These are phyloP conservation scores for Pyrenophora graminea DNA, from an alignment of 2,329 filamentous ascomycete genomes.

Conservation along the genomic window DNA sequence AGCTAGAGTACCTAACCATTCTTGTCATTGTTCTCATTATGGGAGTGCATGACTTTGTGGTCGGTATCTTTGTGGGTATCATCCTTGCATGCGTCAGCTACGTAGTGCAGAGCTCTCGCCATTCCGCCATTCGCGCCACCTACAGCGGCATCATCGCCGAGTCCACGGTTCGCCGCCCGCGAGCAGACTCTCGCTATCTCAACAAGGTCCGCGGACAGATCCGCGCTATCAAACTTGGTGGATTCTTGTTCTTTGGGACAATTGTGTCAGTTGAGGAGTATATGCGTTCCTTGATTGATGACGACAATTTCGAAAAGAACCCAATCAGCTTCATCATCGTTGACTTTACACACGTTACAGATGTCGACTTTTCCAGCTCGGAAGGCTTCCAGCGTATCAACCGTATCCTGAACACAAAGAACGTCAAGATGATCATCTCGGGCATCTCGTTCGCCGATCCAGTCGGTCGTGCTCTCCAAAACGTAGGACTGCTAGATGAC, in stretches of 20 bases:
- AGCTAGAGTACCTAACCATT: slow-evolving; percentile 86
- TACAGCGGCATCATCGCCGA: slow-evolving; percentile 88
- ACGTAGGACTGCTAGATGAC: slow-evolving; percentile 79
- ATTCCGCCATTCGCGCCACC: slow-evolving; percentile 86
- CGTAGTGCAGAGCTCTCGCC: slow-evolving; percentile 86
- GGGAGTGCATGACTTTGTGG: slow-evolving; percentile 95
- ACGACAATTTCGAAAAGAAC: slow-evolving; percentile 74
- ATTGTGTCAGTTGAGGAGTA: slow-evolving; percentile 93
- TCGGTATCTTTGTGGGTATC: slow-evolving; percentile 90
- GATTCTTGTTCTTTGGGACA: slow-evolving; percentile 97
- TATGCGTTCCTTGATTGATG: slow-evolving; percentile 79
- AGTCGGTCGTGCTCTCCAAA: slow-evolving; percentile 76
- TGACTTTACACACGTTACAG: slow-evolving; percentile 86
- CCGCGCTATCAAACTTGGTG: slow-evolving; percentile 86
- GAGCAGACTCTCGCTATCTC: slow-evolving; percentile 84
- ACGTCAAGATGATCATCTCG: slow-evolving; percentile 80
- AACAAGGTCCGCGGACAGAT: slow-evolving; percentile 86
- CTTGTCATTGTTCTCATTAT: slow-evolving; percentile 90
- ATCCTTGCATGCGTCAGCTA: slow-evolving; percentile 88
- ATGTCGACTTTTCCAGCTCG: slow-evolving; percentile 92
- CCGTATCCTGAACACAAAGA: slow-evolving; percentile 75
- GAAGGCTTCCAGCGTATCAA: slow-evolving; percentile 95
- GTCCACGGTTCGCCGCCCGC: slow-evolving; percentile 90
- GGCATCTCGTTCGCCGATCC: slow-evolving; percentile 76
- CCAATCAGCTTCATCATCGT: slow-evolving; percentile 90